A percentile compares a stretch with the other conserved stretches of the same genome.
phyloP scores from a whole-genome alignment of 805 yeast genomes.

The Cyberlindnera maclurae region DNA sequence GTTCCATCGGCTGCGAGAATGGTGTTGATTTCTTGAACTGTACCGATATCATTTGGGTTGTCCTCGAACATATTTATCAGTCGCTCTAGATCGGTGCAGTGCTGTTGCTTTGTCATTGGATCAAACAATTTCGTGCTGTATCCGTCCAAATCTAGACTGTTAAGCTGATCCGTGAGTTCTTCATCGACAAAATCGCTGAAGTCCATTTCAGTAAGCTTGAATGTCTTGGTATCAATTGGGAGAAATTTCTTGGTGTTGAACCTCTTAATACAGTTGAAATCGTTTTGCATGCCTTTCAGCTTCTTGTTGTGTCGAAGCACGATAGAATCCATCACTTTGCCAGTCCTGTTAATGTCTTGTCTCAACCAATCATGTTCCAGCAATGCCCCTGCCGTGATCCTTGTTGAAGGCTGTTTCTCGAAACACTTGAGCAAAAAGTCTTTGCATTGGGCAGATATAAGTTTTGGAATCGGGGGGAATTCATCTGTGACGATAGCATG shows the following conservation, averaged over 20 bases:
- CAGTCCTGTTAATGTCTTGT: not conserved
- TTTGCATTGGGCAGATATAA: conserved; percentile 34
- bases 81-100: not conserved
- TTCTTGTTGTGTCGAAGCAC: conserved; percentile 1
- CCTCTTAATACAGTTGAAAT: conserved; percentile 16
- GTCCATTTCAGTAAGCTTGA: conserved; percentile 13
- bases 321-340: conserved; percentile 6
- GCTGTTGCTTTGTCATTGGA: conserved; percentile 4
- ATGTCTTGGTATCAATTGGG: conserved; percentile 15
- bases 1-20: not conserved
- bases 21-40: not conserved
- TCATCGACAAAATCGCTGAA: conserved; percentile 5
- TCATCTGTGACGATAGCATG: conserved; percentile 79
- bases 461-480: conserved; percentile 59
- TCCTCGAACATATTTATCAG: not conserved
- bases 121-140: conserved; percentile 11
- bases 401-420: conserved; percentile 55
- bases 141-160: conserved; percentile 7
- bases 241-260: conserved; percentile 13
- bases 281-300: not conserved
- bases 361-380: conserved; percentile 57
- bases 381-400: conserved; percentile 50
- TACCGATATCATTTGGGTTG: not conserved
- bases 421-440: conserved; percentile 66
- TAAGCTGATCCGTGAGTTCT: conserved; percentile 9